Percentiles rank a stretch among this genome's conserved stretches.
These are phyloP conservation scores for Rhizophagus prolifer DNA, from an alignment of 192 early-diverging fungal genomes.

Conservation along the genomic window DNA sequence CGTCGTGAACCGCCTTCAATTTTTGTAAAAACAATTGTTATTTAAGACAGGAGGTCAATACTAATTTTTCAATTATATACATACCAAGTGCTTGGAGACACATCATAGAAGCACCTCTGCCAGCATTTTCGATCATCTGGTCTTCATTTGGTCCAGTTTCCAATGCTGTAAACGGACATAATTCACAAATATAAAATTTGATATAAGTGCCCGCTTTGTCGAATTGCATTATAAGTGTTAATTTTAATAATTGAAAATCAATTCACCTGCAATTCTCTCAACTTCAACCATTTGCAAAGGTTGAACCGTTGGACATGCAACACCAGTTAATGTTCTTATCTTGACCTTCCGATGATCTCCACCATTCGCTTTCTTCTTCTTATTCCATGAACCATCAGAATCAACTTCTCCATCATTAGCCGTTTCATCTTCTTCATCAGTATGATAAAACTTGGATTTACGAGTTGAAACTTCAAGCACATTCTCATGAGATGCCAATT, in stretches of 20 bases:
- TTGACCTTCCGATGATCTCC: constrained; percentile 31
- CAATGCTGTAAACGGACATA: constrained; percentile 29
- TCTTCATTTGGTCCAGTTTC: constrained; percentile 70
- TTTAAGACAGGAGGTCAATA: not conserved
- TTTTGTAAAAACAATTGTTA: not conserved
- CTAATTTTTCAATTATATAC: not conserved
- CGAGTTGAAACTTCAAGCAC: constrained; percentile 61
- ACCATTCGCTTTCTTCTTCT: constrained; percentile 28
- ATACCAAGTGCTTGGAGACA: constrained; percentile 67
- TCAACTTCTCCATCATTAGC: constrained; percentile 36
- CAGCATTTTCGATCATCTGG: constrained; percentile 81
- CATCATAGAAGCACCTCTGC: constrained; percentile 68
- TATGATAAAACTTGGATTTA: constrained; percentile 25
- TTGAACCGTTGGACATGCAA: constrained; percentile 60
- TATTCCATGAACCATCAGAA: constrained; percentile 28
- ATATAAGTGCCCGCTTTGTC: not conserved
- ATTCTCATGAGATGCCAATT: constrained; percentile 61
- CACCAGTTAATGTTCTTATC: constrained; percentile 51
- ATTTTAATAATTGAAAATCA: not conserved
- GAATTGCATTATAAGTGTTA: not conserved
- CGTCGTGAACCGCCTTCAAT: constrained; percentile 63
- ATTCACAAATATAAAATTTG: not conserved
- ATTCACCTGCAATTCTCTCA: constrained; percentile 51
- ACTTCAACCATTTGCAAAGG: constrained; percentile 64
- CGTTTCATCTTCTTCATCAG: constrained; percentile 29